Conservation (phyloP, 768 basidiomycete species). For the Exsudoporus frostii region DNA sequence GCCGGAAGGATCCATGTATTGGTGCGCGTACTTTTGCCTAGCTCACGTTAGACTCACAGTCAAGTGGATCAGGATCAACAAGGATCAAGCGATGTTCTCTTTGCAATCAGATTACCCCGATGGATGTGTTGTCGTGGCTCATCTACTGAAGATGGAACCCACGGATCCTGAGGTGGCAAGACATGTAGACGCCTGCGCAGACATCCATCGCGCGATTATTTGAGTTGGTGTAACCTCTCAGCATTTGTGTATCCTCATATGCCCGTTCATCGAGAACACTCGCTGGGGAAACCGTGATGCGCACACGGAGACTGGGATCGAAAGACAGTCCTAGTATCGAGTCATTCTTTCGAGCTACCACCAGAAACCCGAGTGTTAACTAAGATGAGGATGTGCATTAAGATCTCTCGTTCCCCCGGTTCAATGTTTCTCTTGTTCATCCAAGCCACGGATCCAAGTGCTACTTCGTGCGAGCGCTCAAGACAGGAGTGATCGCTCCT, state of each 20-base stretch:
- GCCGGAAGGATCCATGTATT: not conserved
- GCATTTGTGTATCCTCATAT: not conserved
- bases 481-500: too few relatives aligned
- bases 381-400: not conserved
- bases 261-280: too few relatives aligned
- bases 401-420: not conserved
- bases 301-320: not conserved
- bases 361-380: too few relatives aligned
- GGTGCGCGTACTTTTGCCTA: not conserved
- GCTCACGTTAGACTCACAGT: not conserved
- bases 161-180: not conserved
- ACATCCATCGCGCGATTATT: not conserved
- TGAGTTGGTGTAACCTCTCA: not conserved
- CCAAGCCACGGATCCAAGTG: too few relatives aligned
- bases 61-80: not conserved
- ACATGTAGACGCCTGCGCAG: not conserved
- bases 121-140: not conserved
- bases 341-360: too few relatives aligned
- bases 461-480: too few relatives aligned
- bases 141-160: not conserved
- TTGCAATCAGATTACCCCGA: not conserved
- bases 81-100: not conserved
- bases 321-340: too few relatives aligned
- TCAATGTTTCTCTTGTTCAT: not conserved
- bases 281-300: too few relatives aligned